These are phyloP conservation scores for Silene noctiflora DNA, from an alignment of 179 eudicot species.

Conservation along the genomic window DNA sequence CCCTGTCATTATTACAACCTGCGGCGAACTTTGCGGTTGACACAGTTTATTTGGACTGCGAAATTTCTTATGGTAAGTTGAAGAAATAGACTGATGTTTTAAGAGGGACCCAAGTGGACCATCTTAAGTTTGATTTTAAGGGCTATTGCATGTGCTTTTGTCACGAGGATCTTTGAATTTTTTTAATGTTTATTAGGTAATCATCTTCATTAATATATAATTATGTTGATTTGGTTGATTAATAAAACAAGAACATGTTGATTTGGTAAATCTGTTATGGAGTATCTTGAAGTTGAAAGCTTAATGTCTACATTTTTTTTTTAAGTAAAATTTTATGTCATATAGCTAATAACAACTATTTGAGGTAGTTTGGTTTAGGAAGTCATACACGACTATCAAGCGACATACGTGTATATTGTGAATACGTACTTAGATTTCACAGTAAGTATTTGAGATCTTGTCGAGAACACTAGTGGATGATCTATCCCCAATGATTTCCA, in stretches of 20 bases:
- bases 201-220: conserved; percentile 9
- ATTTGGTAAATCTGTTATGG: conserved; percentile 18
- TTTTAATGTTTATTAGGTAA: background rate
- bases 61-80: background rate
- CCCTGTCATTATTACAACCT: no score
- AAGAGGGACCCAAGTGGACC: conserved; percentile 24
- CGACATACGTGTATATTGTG: no score
- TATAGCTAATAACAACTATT: background rate
- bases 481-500: no score
- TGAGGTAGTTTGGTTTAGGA: background rate
- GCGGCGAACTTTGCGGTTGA: conserved; percentile 29
- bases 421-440: no score
- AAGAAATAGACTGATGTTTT: conserved; percentile 20
- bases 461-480: no score
- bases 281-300: conserved; percentile 1
- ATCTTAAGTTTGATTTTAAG: conserved; percentile 42
- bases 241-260: conserved; percentile 11
- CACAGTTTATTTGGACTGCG: background rate
- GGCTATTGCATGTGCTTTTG: conserved; percentile 47
- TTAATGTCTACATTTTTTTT: conserved; percentile 2
- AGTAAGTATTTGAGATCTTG: no score
- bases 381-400: background rate
- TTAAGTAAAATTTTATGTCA: background rate
- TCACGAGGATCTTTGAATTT: conserved; percentile 18
- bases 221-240: conserved; percentile 19